Evolutionary conservation across 306 rosid genomes (phyloP).

Genomic region (Comarum palustre): DNA sequence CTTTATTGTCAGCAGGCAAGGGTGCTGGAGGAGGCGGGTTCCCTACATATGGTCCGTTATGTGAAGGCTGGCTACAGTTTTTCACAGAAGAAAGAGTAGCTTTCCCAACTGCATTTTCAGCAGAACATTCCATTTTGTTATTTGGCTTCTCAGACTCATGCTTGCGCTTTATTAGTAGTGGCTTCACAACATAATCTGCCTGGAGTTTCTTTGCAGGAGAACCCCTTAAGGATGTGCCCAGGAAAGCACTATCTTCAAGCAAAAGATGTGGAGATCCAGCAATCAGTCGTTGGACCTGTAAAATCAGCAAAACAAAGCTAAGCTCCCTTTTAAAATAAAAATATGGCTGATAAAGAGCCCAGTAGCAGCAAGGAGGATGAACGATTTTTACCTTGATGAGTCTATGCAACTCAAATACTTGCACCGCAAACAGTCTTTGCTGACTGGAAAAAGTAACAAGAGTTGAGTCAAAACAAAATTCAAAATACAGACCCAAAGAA

Average conservation of each 20-base stretch:
- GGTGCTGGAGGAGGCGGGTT: slow-evolving; percentile 44
- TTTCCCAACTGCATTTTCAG: slow-evolving; percentile 84
- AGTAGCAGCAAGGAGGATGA: background rate
- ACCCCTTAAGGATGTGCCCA: slow-evolving; percentile 52
- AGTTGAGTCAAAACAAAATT: slow-evolving; percentile 54
- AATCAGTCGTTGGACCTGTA: slow-evolving; percentile 85
- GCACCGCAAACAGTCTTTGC: slow-evolving; percentile 46
- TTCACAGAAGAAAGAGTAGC: slow-evolving; percentile 52
- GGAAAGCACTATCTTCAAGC: slow-evolving; percentile 60
- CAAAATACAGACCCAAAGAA: slow-evolving; percentile 28
- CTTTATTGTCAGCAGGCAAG: slow-evolving; percentile 44
- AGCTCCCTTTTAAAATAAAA: background rate
- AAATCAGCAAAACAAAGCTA: slow-evolving; percentile 19
- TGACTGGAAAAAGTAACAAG: slow-evolving; percentile 68
- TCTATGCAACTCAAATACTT: slow-evolving; percentile 47
- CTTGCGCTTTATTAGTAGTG: slow-evolving; percentile 42
- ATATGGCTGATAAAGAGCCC: background rate
- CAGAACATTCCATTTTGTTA: slow-evolving; percentile 69
- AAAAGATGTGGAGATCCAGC: slow-evolving; percentile 82
- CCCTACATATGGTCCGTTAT: slow-evolving; percentile 44
- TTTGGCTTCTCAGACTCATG: slow-evolving; percentile 53
- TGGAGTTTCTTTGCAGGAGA: slow-evolving; percentile 52
- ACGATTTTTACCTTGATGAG: slow-evolving; percentile 34
- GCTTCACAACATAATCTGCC: slow-evolving; percentile 28
- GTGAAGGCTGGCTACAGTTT: slow-evolving; percentile 54